Evolutionary conservation across 163 green algal genomes (phyloP), one percentile per base, ranked within the genome.

Genomic region (Scenedesmus sp.): DNA sequence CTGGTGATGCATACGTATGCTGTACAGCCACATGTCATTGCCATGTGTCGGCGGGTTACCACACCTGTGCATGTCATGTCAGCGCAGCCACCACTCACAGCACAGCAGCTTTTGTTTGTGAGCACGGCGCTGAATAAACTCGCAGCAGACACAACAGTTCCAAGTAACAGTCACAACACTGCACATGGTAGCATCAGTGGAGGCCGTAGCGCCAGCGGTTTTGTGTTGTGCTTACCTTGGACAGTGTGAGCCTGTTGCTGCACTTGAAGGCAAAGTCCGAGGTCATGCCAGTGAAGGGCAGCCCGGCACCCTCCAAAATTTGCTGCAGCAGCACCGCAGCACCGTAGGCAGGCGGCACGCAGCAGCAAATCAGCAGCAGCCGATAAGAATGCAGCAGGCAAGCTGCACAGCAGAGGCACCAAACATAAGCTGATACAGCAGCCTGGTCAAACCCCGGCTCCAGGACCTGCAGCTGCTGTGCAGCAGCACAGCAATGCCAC

Each of bases 181-280:
- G 77, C 66, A 15, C 34, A 59, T 18, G 76, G 18, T 84, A 26
- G 15, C 12, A 6, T 74, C 56, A 56, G 34, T 46, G 34, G 34
- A 46, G 34, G 34, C 34, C 34, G 34, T 46, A 46, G 34, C 34
- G 34, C 34, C 34, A 46, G 34, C 52, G 2, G 12, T 34, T 70
- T 55, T 52, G 55, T 46, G 4, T 15, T 52, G 55, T 57, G 52
- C 16, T 18, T 34, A 91, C 88, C 88, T 88, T 83, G 18, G 60
- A 60, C 3, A 88, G 16, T 52, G 79, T 64, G 23, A 92, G 79
- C 60, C 77, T 55, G 64, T 88, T 88, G 79, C 77, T 62, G 60
- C 62, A 82, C 59, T 77, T 82, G 88, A 84, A 67, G 20, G 88
- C 79, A 59, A 83, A 88, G 79, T 92, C 88, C 8, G 88, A 70